Conservation (phyloP, 345 rosid genomes). For the Brassica nigra region DNA sequence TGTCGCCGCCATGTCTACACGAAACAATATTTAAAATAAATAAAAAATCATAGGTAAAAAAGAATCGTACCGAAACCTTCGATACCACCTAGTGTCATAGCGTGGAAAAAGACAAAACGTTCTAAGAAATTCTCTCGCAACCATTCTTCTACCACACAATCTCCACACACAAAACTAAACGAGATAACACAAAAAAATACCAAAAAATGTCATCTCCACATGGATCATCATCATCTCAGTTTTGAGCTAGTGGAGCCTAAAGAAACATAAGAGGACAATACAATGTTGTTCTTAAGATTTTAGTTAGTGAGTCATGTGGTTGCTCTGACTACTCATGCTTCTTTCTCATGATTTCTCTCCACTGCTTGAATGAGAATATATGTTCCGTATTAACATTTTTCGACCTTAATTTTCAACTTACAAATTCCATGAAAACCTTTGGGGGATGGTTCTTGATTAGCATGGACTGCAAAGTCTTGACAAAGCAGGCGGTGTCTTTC, state of each 20-base stretch:
- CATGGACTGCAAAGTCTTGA: slow-evolving; percentile 14
- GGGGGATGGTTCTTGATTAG: not conserved
- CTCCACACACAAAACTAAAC: not conserved
- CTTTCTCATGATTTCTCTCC: not conserved
- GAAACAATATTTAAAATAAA: not conserved
- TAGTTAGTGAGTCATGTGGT: not conserved
- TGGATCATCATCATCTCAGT: not conserved
- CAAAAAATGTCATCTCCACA: no score
- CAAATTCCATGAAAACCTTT: slow-evolving; percentile 1
- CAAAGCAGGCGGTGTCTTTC: slow-evolving; percentile 8
- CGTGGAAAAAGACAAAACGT: not conserved
- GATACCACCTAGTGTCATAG: not conserved
- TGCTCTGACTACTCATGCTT: not conserved
- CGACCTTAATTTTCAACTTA: not conserved
- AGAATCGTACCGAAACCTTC: not conserved
- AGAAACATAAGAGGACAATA: not conserved
- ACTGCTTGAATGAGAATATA: not conserved
- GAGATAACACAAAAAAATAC: not conserved
- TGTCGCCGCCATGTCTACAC: not conserved
- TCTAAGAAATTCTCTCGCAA: not conserved
- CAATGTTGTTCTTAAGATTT: not conserved
- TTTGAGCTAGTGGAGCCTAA: not conserved
- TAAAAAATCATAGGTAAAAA: no score
- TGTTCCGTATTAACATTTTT: not conserved
- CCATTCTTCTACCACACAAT: not conserved